phyloP scores from a whole-genome alignment of 1,284 basidiomycete species.

The Mycena sp. region DNA sequence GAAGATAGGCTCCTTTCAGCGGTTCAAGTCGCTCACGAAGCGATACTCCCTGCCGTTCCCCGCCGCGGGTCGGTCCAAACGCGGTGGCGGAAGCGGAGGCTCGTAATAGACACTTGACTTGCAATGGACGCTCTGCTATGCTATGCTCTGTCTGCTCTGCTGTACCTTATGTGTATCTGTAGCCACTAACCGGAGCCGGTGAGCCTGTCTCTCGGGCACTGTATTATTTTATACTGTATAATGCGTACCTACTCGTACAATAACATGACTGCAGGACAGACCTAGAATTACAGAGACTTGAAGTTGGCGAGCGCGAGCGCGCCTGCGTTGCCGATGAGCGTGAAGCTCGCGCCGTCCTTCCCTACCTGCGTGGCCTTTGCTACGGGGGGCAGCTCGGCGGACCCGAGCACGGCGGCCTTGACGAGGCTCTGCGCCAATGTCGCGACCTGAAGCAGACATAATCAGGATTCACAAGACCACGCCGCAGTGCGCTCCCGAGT shows the following conservation, averaged over 20 bases:
- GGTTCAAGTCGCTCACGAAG: slow-evolving; percentile 52
- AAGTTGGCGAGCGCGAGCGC: slow-evolving; percentile 50
- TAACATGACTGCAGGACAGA: no score
- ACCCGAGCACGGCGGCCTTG: slow-evolving; percentile 55
- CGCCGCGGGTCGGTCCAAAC: slow-evolving; percentile 5
- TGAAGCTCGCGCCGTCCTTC: slow-evolving; percentile 49
- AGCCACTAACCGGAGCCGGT: slow-evolving; percentile 19
- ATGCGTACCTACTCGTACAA: neutral
- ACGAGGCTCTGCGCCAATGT: slow-evolving; percentile 54
- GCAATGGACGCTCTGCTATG: neutral
- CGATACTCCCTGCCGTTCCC: slow-evolving; percentile 56
- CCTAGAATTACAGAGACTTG: no score
- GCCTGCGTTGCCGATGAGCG: slow-evolving; percentile 55
- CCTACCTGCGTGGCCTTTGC: slow-evolving; percentile 47
- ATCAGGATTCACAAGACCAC: neutral
- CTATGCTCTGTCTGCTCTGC: neutral
- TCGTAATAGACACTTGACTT: neutral
- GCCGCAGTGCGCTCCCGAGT: neutral
- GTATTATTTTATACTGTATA: slow-evolving; percentile 33
- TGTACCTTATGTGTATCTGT: slow-evolving; percentile 24
- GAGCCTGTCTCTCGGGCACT: neutral
- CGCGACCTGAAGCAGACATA: slow-evolving; percentile 44
- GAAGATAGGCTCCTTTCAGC: slow-evolving; percentile 36
- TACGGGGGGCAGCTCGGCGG: slow-evolving; percentile 48
- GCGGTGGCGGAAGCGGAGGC: slow-evolving; percentile 8